Evolutionary conservation across 148 eudicot genomes (phyloP).

Genomic region (Limonium bicolor): DNA sequence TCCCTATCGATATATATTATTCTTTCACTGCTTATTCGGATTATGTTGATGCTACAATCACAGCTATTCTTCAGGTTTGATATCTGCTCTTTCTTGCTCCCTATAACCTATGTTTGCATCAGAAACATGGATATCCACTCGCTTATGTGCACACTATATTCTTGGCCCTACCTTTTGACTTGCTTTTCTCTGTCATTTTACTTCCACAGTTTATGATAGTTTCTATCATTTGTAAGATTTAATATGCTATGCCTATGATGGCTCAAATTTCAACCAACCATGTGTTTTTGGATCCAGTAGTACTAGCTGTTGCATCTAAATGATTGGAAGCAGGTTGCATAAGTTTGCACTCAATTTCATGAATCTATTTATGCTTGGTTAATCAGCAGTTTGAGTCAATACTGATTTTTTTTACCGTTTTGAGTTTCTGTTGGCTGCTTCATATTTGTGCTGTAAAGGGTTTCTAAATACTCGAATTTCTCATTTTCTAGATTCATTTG

Average conservation of each 20-base stretch:
- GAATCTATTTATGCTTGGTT: too few species aligned
- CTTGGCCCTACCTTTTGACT: not conserved
- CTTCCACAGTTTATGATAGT: not conserved
- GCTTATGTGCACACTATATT: too few species aligned
- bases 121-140: too few species aligned
- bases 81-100: not conserved
- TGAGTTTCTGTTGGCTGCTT: not conserved
- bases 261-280: not conserved
- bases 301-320: not conserved
- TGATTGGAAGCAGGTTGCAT: not conserved
- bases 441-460: not conserved
- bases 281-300: not conserved
- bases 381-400: too few species aligned
- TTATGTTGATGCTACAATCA: slow-evolving; percentile 72
- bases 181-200: not conserved
- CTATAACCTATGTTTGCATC: too few species aligned
- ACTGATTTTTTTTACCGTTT: too few species aligned
- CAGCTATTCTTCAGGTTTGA: slow-evolving; percentile 84
- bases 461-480: not conserved
- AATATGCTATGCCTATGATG: not conserved
- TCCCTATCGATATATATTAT: slow-evolving; percentile 77
- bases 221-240: not conserved
- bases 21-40: slow-evolving; percentile 67
- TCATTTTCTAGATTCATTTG: slow-evolving; percentile 52
- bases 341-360: too few species aligned